phyloP scores from a whole-genome alignment of 2,329 filamentous ascomycete genomes.

The Xylariomycetidae sp. region DNA sequence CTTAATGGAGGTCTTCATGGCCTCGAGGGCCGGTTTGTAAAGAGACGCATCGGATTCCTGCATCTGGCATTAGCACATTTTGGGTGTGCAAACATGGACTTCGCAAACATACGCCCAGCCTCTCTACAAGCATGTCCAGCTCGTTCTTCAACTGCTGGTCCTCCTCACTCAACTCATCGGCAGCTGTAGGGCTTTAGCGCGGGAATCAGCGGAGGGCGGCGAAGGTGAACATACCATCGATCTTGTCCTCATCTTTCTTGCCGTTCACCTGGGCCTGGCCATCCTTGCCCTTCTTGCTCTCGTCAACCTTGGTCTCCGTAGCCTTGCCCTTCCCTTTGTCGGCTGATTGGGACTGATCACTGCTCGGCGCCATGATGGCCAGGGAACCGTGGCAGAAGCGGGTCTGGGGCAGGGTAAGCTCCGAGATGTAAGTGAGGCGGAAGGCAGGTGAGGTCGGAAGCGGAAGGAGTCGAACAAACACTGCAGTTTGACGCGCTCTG shows the following conservation, averaged over 20 bases:
- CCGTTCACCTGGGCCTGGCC: conserved; percentile 65
- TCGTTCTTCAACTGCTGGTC: conserved; percentile 98
- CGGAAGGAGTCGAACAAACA: too few species aligned
- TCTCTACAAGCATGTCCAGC: conserved; percentile 95
- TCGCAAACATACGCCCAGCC: conserved; percentile 76
- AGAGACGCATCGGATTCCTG: conserved; percentile 82
- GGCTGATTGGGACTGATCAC: conserved; percentile 73
- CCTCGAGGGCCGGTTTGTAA: conserved; percentile 87
- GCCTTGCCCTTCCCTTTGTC: conserved; percentile 98
- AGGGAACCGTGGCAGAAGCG: conserved; percentile 8
- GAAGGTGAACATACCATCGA: conserved; percentile 32
- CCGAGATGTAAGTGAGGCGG: too few species aligned
- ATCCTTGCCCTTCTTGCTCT: conserved; percentile 58
- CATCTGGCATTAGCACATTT: conserved; percentile 11
- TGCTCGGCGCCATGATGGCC: conserved; percentile 82
- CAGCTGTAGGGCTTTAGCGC: conserved; percentile 33
- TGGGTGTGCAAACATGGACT: too few species aligned
- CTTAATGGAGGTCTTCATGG: conserved; percentile 98
- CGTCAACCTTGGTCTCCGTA: conserved; percentile 56
- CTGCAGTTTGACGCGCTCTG: too few species aligned
- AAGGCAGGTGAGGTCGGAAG: too few species aligned
- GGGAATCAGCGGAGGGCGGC: conserved; percentile 12
- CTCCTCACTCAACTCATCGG: conserved; percentile 93
- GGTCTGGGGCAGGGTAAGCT: too few species aligned
- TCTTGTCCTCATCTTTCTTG: conserved; percentile 69